Base-by-base conservation (phyloP, 768 basidiomycete species). In the Trametes punicea region DNA sequence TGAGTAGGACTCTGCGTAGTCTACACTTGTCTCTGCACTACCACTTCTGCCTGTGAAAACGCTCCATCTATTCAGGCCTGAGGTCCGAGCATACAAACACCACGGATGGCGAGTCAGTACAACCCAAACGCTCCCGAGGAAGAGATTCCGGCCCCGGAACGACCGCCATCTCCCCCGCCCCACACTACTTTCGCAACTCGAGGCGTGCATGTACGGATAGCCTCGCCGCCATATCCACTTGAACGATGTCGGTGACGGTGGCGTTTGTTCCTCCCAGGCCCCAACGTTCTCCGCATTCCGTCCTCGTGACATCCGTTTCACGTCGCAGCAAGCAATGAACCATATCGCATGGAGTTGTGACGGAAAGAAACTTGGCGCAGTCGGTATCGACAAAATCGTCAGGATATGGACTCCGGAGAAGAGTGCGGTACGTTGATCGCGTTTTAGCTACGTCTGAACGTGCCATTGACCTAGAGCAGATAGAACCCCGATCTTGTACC, bases 291-390 rank as follows among this genome's bases (percentile, higher is more conserved):
- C 88, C 56, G 85, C 88, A 2, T 88, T 89, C 68, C 85, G 86
- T 65, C 88, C 88, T 6, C 80, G 88, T 66, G 87, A 90, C 67
- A 79, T 85, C 54, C 81, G 84, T 21, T 80, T 88, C 53, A 73
- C 83, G 4, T 84, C 81, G 45, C 69, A 80, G 16, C 84, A 87
- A 62, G 69, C 70, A 1, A 87, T 90, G 75, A 87, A 77, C 41
- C 87, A 89, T 65, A 83, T 91, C 49, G 86, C 88, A 0, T 93
- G 89, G 89, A 91, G 77, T 63, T 90, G 88, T 64, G 90, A 92
- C 64, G 90, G 90, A 16, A 85, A 84, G 73, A 85, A 85, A 55
- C 74, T 92, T 13, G 87, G 87, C 1, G 88, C 83, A n/a, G 88
- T 88, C 7, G 90, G 90, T 3, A 82, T 90, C 40, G 90, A 93